A percentile compares a stretch with the other conserved stretches of the same genome.
phyloP scores from a whole-genome alignment of 2,329 filamentous ascomycete species.

The Coniochaeta sp. region DNA sequence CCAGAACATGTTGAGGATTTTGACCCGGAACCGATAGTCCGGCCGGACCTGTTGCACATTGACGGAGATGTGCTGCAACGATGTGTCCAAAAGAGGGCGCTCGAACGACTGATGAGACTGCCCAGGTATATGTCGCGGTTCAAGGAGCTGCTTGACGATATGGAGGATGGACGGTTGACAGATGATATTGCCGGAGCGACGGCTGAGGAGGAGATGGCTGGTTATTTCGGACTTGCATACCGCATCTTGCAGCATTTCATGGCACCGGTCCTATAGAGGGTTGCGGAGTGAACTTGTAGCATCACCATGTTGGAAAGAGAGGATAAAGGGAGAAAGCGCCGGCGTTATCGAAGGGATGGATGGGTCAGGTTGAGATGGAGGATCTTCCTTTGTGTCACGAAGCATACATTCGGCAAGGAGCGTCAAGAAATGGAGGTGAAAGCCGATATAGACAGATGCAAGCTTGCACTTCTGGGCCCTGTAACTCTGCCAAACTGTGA shows the following conservation, averaged over 20 bases:
- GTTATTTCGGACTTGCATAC: slow-evolving; percentile 44
- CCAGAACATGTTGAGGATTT: slow-evolving; percentile 18
- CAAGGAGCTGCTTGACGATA: slow-evolving; percentile 36
- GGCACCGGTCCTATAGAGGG: slow-evolving; percentile 35
- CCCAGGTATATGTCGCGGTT: slow-evolving; percentile 31
- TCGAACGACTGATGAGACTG: slow-evolving; percentile 34
- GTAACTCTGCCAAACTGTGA: not conserved
- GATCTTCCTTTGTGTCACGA: not conserved
- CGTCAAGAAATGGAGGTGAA: not conserved
- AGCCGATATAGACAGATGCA: not conserved
- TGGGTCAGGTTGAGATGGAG: not conserved
- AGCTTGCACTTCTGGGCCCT: too few species aligned
- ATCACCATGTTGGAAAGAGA: slow-evolving; percentile 1
- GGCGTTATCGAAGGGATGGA: not conserved
- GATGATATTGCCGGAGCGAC: slow-evolving; percentile 17
- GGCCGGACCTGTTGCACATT: slow-evolving; percentile 50
- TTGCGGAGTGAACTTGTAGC: not conserved
- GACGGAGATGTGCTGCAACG: slow-evolving; percentile 58
- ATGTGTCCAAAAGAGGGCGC: slow-evolving; percentile 37
- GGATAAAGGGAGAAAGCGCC: not conserved
- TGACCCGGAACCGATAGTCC: slow-evolving; percentile 29
- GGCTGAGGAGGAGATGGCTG: slow-evolving; percentile 9
- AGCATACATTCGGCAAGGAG: not conserved
- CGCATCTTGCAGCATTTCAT: slow-evolving; percentile 47
- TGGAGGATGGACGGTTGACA: slow-evolving; percentile 39